Evolutionary conservation across 768 basidiomycete species (phyloP).

Genomic region (Tylopilus sp.): DNA sequence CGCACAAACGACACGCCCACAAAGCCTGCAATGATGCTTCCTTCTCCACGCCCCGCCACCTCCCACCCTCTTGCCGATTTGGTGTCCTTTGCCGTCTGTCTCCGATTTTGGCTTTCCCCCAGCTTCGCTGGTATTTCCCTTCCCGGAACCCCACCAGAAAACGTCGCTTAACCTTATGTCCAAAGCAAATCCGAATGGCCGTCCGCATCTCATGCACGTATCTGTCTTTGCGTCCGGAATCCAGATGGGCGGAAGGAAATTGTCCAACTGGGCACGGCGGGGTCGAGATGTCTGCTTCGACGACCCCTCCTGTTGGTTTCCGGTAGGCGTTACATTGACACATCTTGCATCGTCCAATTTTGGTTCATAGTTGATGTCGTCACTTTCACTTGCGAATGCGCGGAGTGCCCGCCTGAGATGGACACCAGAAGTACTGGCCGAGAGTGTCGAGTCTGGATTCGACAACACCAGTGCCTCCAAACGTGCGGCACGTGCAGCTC

Average conservation of each 20-base stretch:
- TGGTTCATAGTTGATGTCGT: constrained; percentile 35
- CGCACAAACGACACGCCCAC: constrained; percentile 85
- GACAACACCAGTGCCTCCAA: constrained; percentile 67
- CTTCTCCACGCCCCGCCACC: constrained; percentile 43
- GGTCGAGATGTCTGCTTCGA: not conserved
- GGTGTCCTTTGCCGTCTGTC: constrained; percentile 2
- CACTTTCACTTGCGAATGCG: constrained; percentile 56
- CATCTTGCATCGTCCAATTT: constrained; percentile 39
- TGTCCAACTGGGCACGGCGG: constrained; percentile 28
- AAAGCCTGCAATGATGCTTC: constrained; percentile 84
- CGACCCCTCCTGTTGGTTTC: not conserved
- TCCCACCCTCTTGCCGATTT: constrained; percentile 7
- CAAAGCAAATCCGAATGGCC: constrained; percentile 56
- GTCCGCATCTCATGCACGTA: constrained; percentile 81
- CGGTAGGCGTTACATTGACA: constrained; percentile 35
- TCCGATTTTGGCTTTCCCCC: constrained; percentile 15
- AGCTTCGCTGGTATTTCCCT: constrained; percentile 37
- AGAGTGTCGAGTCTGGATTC: constrained; percentile 78
- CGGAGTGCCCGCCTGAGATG: constrained; percentile 73
- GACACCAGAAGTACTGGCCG: constrained; percentile 70
- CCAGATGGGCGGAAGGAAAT: constrained; percentile 92
- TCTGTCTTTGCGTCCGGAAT: constrained; percentile 83
- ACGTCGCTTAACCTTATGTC: constrained; percentile 25
- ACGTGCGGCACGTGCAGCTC: constrained; percentile 66
- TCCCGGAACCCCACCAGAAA: constrained; percentile 27